Evolutionary conservation across 768 basidiomycete genomes (phyloP), one percentile per base, ranked within the genome.

Genomic region (Tylopilus felleus): DNA sequence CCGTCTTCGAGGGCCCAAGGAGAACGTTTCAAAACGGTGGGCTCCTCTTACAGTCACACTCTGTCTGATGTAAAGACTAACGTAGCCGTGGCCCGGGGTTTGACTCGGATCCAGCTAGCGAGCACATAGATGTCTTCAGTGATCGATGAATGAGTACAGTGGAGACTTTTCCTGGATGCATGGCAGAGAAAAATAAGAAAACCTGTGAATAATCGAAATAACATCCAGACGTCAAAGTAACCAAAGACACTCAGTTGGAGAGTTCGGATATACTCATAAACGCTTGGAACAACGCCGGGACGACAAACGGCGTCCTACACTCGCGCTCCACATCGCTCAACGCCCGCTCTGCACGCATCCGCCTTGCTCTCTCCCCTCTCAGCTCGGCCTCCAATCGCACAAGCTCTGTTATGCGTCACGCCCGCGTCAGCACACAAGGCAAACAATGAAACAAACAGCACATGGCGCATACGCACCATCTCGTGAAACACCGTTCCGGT

Each of bases 201-300:
- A n/a, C n/a, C n/a, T n/a, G n/a, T n/a, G n/a, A n/a, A n/a, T n/a
- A n/a, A n/a, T n/a, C n/a, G n/a, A n/a, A n/a, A n/a, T n/a, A n/a
- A n/a, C n/a, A n/a, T n/a, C n/a, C n/a, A n/a, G n/a, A n/a, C n/a
- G n/a, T n/a, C n/a, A n/a, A n/a, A n/a, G n/a, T n/a, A 7, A 4
- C 7, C 25, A 27, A 27, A 27, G 25, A 4, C 33, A 4, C 23
- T 60, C 40, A 69, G 45, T 33, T 73, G 16, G 77, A 75, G 55
- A 79, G 58, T 51, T 75, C 75, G 19, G 81, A 79, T 45, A 85
- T 71, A 23, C 65, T 65, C 17, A 79, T 52, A 50, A 84, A 83
- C 13, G 81, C 79, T 10, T 80, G 78, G 53, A 83, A 65, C 58
- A 85, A 63, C 12, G 77, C 79, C 17, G 81, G 82, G 6, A 82